A percentile compares a stretch with the other conserved stretches of the same genome.
Evolutionary conservation across 2,329 filamentous ascomycete genomes (phyloP).

Genomic region (Fusarium secorum): DNA sequence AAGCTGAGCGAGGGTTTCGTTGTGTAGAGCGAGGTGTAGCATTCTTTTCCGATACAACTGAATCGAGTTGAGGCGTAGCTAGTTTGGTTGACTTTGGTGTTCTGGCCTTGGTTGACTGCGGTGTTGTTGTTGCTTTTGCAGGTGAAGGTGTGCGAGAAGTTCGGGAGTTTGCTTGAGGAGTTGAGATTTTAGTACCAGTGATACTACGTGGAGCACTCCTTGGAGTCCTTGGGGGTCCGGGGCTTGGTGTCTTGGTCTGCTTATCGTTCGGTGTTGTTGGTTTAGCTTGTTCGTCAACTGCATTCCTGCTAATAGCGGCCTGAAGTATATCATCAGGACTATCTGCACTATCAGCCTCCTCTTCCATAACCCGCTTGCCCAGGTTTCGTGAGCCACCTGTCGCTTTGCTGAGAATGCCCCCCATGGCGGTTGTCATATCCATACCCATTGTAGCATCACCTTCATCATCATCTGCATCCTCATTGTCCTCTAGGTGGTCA

Average conservation of each 20-base stretch:
- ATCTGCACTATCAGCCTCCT: conserved; percentile 62
- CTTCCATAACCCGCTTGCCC: conserved; percentile 66
- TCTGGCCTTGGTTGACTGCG: conserved; percentile 32
- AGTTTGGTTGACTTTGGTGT: conserved; percentile 41
- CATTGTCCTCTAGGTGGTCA: conserved; percentile 42
- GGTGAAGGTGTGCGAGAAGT: conserved; percentile 40
- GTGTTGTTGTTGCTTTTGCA: conserved; percentile 32
- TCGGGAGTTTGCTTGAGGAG: conserved; percentile 44
- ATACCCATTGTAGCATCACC: conserved; percentile 58
- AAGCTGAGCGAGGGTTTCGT: conserved; percentile 31
- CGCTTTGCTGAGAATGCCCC: conserved; percentile 62
- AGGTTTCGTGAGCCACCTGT: conserved; percentile 45
- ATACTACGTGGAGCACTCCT: conserved; percentile 60
- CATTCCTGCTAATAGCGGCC: conserved; percentile 36
- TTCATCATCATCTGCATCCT: conserved; percentile 47
- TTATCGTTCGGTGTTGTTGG: conserved; percentile 45
- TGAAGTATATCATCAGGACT: conserved; percentile 50
- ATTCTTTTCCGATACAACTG: conserved; percentile 16
- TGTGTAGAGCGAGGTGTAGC: conserved; percentile 25
- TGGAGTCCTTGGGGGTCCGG: conserved; percentile 62
- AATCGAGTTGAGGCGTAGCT: conserved; percentile 32
- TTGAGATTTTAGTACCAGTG: conserved; percentile 50
- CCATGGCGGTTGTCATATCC: conserved; percentile 72
- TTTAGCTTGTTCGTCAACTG: conserved; percentile 26
- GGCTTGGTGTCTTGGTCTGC: conserved; percentile 55